Evolutionary conservation across 2,329 filamentous ascomycete species (phyloP), one percentile per base, ranked within the genome.

Genomic region (Talaromyces sp.): DNA sequence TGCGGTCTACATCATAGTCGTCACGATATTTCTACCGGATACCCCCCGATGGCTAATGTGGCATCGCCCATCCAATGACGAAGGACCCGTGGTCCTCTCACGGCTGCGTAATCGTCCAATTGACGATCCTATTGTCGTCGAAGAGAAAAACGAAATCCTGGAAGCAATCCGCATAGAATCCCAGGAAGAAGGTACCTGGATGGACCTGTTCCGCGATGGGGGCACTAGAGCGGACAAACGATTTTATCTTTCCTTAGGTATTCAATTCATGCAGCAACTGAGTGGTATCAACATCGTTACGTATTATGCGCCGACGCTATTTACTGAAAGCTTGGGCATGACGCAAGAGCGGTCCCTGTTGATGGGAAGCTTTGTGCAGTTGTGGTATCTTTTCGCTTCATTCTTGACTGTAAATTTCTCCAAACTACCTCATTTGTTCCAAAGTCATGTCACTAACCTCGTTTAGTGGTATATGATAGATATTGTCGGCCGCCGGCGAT

Each of bases 311-410:
- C 69, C 64, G 35, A 77, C 75, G 0, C 63, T 79, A 0, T 80
- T 79, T 60, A 66, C 75, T 24, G 64, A 72, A 24, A 74, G 71
- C 21, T 68, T 80, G 8, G 75, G 71, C 0, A 77, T 80, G 56
- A 66, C 66, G 17, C 62, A 67, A 1, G 68, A 73, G 27, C 71
- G 77, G 63, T 74, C 78, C 3, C 69, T 73, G 0, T 70, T 81
- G 41, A 77, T 80, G 75, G 74, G 75, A 3, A 75, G 77, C 2
- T 79, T 77, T 64, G 59, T 79, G 0, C 74, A 79, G 57, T 76
- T 75, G 0, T 79, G 76, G 74, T 77, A 76, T 56, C 76, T 79
- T 58, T 21, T 75, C 3, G 74, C 74, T 0, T 76, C 74, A 5
- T 75, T 77, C 19, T 59, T 69, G 12, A 70, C 70, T n/a, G 66